phyloP scores from a whole-genome alignment of 2,329 filamentous ascomycete species.

The Chalara sp. region DNA sequence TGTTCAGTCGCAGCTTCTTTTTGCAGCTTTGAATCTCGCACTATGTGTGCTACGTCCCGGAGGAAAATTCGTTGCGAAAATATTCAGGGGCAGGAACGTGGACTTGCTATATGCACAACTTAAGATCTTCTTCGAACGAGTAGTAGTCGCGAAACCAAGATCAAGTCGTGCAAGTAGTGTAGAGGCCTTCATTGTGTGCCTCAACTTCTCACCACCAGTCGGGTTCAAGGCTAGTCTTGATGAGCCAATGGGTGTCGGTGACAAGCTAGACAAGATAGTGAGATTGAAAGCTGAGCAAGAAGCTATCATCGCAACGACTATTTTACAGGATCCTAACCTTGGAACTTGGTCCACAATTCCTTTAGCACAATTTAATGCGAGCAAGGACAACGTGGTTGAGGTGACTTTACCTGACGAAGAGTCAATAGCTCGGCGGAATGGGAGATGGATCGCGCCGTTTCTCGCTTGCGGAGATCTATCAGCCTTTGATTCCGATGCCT shows the following conservation, averaged over 20 bases:
- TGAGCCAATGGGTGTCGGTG: slow-evolving; percentile 63
- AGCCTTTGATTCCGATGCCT: slow-evolving; percentile 91
- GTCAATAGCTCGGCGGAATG: slow-evolving; percentile 36
- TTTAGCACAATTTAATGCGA: background rate
- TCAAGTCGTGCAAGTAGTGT: slow-evolving; percentile 94
- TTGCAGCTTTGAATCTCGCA: slow-evolving; percentile 87
- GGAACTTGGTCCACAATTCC: slow-evolving; percentile 35
- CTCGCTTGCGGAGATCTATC: slow-evolving; percentile 95
- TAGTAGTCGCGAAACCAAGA: slow-evolving; percentile 87
- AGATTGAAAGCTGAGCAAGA: slow-evolving; percentile 33
- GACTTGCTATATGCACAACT: slow-evolving; percentile 91
- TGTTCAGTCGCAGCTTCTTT: slow-evolving; percentile 91
- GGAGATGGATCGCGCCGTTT: slow-evolving; percentile 86
- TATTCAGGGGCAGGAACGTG: slow-evolving; percentile 92
- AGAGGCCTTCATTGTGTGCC: slow-evolving; percentile 93
- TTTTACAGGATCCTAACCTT: slow-evolving; percentile 38
- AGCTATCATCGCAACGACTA: slow-evolving; percentile 34
- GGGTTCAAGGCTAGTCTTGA: slow-evolving; percentile 72
- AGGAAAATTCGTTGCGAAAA: slow-evolving; percentile 96
- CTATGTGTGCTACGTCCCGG: slow-evolving; percentile 88
- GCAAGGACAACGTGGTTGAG: slow-evolving; percentile 19
- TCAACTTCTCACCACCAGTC: slow-evolving; percentile 75
- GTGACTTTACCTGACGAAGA: slow-evolving; percentile 22
- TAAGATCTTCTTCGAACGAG: slow-evolving; percentile 80
- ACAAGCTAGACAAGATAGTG: slow-evolving; percentile 44